Base-by-base conservation (phyloP, 164 flowering plant genomes). In the Magnolia kwangsiensis region DNA sequence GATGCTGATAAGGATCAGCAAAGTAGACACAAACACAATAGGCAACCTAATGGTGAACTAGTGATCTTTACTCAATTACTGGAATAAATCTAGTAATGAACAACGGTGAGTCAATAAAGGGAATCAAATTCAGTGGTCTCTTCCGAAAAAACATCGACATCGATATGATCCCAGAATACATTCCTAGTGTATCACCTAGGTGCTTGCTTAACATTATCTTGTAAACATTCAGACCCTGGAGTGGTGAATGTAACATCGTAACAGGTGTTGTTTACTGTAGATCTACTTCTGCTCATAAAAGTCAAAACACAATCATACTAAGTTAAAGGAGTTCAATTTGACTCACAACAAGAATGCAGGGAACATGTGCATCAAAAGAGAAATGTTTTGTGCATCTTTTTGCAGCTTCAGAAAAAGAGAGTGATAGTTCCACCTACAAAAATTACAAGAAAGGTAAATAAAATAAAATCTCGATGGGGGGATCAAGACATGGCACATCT, bases 311-410 rank as follows among this genome's bases (percentile, higher is more conserved):
- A 16, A 55, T 55, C 16, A 1, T 16, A 55, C 11, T 2, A 45
- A 70, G 24, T 45, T n/a, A 18, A 24, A n/a, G 27, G 49, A 20
- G 8, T 23, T 49, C 19, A 72, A 37, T 0, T 77, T 75, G 68
- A 91, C 99, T 90, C 82, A 93, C 98, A 21, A 78, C 99, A 95
- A 31, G 91, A 82, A 86, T 90, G 78, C 97, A 93, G 8, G 87
- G 96, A 78, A 92, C 86, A 71, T 68, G 71, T 51, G 98, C 89
- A 82, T 90, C 87, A 85, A 93, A 86, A 20, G 89, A 88, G 29
- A 95, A 49, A 75, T 84, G 78, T 79, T 89, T 93, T 74, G 85
- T 85, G 88, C 99, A 95, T 74, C 99, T 98, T 78, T 85, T 81
- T 31, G 88, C 91, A 79, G 99, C 98, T 88, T 95, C 99, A 80